Evolutionary conservation across 129 eudicot genomes (phyloP).

Genomic region (Gnaphalium uliginosum): DNA sequence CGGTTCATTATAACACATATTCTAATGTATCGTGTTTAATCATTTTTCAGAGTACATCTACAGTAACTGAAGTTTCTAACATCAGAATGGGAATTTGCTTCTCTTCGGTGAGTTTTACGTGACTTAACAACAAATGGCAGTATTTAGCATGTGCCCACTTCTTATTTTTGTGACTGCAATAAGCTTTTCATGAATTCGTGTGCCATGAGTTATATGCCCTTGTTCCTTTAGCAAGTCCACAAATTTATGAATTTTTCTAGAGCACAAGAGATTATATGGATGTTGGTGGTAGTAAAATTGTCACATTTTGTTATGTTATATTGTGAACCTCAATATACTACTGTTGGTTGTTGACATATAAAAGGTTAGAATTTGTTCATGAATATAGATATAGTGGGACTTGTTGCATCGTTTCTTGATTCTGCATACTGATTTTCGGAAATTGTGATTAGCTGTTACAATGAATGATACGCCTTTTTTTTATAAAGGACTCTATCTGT

Average conservation of each 20-base stretch:
- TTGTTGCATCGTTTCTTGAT: not conserved
- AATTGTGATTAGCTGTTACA: not conserved
- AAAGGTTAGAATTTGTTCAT: slow-evolving; percentile 20
- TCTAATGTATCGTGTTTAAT: slow-evolving; percentile 20
- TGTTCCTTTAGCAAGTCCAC: not conserved
- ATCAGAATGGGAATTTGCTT: slow-evolving; percentile 59
- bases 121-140: not conserved
- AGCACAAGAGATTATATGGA: not conserved
- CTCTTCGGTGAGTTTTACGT: slow-evolving; percentile 42
- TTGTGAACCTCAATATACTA: slow-evolving; percentile 4
- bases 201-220: slow-evolving; percentile 13
- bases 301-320: slow-evolving; percentile 1
- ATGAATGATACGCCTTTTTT: not conserved
- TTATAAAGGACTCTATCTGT: not conserved
- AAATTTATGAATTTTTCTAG: slow-evolving; percentile 8
- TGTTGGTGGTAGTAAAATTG: slow-evolving; percentile 10
- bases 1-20: not conserved
- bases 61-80: slow-evolving; percentile 6
- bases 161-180: not conserved
- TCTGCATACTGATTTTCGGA: not conserved
- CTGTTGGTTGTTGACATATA: slow-evolving; percentile 14
- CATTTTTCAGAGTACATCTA: slow-evolving; percentile 17
- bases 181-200: not conserved
- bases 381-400: not conserved
- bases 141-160: slow-evolving; percentile 1